Evolutionary conservation across 441 rosid genomes (phyloP), one percentile per base, ranked within the genome.

Genomic region (Populus hybrid): DNA sequence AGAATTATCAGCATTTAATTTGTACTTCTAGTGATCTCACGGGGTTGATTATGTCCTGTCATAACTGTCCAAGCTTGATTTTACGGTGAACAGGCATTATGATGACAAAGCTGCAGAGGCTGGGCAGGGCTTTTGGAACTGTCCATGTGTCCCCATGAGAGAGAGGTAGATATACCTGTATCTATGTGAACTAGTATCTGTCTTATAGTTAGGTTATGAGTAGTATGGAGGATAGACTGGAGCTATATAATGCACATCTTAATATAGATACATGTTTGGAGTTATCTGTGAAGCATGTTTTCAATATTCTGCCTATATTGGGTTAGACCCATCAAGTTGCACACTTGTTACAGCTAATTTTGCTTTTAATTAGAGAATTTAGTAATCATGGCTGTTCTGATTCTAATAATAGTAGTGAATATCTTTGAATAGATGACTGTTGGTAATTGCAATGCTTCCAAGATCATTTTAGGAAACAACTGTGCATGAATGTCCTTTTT

Each of bases 71-170:
- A 26, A 53, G 34, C 50, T 73, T 67, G 75, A 66, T 53, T 40
- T 69, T 71, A 40, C 75, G 61, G 9, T 77, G 42, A 68, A 59
- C 87, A 95, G 99, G 90, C 98, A 95, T 84, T 95, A 93, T 70
- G 98, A 95, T 83, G 99, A 95, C 82, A 95, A 95, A 85, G 76
- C 91, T 80, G 94, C 94, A 69, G 99, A 95, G 83, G 97, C 57
- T 42, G 87, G 86, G 3, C 99, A 95, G 73, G 99, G 98, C 67
- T 95, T 92, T 83, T 95, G 98, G 97, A 93, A 95, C 80, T 93
- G 96, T 80, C 99, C 97, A 3, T 95, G 98, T 78, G 99, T 95
- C 76, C 99, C 99, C 34, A 95, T 93, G 98, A 92, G 99, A 86
- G 99, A 95, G 82, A 93, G 98, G 99, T 93, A 85, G 4, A 67